Percentiles rank a stretch among this genome's conserved stretches.
phyloP scores from a whole-genome alignment of 768 basidiomycete genomes.

The Boletus rufocinnamomeus region DNA sequence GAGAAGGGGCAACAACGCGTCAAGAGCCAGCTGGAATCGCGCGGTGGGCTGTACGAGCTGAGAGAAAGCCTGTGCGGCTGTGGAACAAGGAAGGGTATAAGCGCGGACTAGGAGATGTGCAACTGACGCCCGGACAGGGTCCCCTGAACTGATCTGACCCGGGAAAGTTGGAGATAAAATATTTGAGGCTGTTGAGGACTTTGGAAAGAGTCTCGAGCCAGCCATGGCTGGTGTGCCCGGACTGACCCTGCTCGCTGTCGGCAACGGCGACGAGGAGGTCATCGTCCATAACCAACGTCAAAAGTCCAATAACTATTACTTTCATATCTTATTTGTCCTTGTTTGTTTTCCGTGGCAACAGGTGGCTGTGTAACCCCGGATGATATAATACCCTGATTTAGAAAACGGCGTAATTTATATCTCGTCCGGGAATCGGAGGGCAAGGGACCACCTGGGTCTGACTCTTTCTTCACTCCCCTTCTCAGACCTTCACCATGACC shows the following conservation, averaged over 20 bases:
- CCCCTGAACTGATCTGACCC: constrained; percentile 37
- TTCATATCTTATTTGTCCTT: constrained; percentile 17
- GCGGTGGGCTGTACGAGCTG: constrained; percentile 75
- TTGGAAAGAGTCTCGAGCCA: constrained; percentile 36
- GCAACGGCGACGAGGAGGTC: constrained; percentile 36
- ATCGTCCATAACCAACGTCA: constrained; percentile 31
- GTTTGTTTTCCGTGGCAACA: constrained; percentile 27
- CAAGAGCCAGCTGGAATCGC: constrained; percentile 82
- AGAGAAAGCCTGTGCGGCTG: constrained; percentile 71
- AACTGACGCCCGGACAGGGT: constrained; percentile 61
- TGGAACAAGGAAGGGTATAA: constrained; percentile 72
- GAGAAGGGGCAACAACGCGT: constrained; percentile 75
- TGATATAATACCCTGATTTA: not conserved
- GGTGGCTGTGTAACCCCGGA: constrained; percentile 8
- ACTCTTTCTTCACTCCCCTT: constrained; percentile 1
- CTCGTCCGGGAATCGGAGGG: not conserved
- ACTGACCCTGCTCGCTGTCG: constrained; percentile 36
- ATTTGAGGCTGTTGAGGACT: constrained; percentile 35
- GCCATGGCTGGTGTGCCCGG: constrained; percentile 26
- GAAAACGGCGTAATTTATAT: not conserved
- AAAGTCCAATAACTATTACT: not conserved
- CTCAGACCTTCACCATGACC: constrained; percentile 8
- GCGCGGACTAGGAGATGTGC: constrained; percentile 66
- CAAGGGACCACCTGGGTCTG: not conserved
- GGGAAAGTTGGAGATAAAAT: constrained; percentile 37